Evolutionary conservation across 306 rosid genomes (phyloP), one percentile per base, ranked within the genome.

Genomic region (Medicago lupulina): DNA sequence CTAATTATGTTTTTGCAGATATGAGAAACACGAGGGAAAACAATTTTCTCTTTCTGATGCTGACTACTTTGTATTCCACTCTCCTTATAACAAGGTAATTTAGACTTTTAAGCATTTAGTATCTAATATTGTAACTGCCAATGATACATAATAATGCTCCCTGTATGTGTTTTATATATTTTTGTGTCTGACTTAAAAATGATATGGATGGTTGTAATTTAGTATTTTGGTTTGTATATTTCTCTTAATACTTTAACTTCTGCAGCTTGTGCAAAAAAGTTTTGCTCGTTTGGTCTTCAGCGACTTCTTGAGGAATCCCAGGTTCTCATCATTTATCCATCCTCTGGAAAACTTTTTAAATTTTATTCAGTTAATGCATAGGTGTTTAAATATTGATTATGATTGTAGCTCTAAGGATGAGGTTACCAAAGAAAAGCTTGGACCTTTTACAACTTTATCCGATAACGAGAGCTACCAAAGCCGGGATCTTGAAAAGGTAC

Each of bases 401-500:
- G 68, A 62, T 67, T 82, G 75, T 88, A 96, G 99, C 82, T 84
- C 93, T 71, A 67, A 86, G 46, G 97, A 90, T n/a, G 96, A 87
- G 84, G 88, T 69, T 65, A 71, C 86, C 71, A 88, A 83, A 79
- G 98, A 90, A 84, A 92, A 96, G 88, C 83, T 96, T 21, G 90
- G 80, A 58, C 97, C 97, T 28, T 96, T 88, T 80, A 76, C 86
- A 13, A 61, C 81, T 77, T 85, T 96, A 69, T 84, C 97, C n/a
- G 80, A 79, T 28, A 93, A 90, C 50, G 99, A 96, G 80, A 92
- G 97, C 87, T 96, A 92, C 88, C 89, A 86, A 81, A 96, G 86
- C 85, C 91, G 98, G 73, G 99, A 96, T 89, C 99, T 96, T 78
- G 99, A 92, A 83, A 96, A 92, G 99, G 99, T 93, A 4, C 44